Conservation (phyloP, 2,329 filamentous ascomycete genomes). For the Neocucurbitaria cava region DNA sequence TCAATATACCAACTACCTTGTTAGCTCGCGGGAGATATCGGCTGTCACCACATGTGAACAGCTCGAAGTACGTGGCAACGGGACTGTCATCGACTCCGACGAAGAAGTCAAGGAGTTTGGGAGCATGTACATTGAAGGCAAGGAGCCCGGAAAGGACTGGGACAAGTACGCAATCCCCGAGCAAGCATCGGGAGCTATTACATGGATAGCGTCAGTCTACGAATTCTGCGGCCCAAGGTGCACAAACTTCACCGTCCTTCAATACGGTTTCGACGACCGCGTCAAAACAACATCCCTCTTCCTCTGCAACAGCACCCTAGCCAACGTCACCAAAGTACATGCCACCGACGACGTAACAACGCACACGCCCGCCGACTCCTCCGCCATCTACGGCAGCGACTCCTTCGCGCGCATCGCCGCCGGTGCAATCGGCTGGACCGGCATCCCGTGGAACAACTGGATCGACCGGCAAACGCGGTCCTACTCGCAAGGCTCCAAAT, state of each 20-base stretch:
- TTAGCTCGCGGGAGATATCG: constrained; percentile 30
- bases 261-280: constrained; percentile 14
- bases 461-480: constrained; percentile 18
- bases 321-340: constrained; percentile 7
- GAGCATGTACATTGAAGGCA: constrained; percentile 22
- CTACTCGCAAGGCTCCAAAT: constrained; percentile 34
- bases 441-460: constrained; percentile 20
- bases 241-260: constrained; percentile 44
- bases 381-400: constrained; percentile 34
- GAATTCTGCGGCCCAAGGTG: constrained; percentile 39
- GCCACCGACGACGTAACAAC: constrained; percentile 30
- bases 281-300: constrained; percentile 28
- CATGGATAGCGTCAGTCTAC: constrained; percentile 30
- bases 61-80: constrained; percentile 18
- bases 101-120: neutral
- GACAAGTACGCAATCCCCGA: constrained; percentile 19
- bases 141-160: constrained; percentile 20
- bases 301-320: constrained; percentile 36
- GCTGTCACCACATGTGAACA: constrained; percentile 30
- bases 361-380: constrained; percentile 15
- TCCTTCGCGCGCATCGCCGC: constrained; percentile 38
- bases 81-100: neutral
- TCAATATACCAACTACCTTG: constrained; percentile 36
- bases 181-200: constrained; percentile 25
- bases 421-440: constrained; percentile 44